Evolutionary conservation across 306 rosid species (phyloP).

Genomic region (Cucurbita pepo): DNA sequence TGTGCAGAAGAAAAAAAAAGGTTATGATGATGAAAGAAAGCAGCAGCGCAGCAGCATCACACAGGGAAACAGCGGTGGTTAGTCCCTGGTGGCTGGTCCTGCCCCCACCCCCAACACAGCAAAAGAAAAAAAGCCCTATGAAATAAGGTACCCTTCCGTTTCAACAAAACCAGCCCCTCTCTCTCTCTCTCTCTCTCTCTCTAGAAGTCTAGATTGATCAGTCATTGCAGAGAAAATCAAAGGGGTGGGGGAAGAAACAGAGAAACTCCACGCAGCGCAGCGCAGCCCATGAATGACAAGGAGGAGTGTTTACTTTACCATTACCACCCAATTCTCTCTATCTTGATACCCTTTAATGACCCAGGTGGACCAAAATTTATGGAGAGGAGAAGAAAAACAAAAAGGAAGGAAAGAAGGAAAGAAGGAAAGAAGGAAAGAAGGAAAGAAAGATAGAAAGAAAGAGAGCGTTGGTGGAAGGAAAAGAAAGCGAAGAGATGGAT

Average conservation of each 20-base stretch:
- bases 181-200: neutral
- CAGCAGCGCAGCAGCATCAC: neutral
- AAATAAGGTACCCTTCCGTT: neutral
- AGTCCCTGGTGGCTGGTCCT: neutral
- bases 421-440: constrained; percentile 11
- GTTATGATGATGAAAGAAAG: neutral
- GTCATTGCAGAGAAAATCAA: constrained; percentile 16
- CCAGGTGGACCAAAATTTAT: constrained; percentile 97
- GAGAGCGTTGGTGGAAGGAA: no score
- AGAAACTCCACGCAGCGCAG: constrained; percentile 35
- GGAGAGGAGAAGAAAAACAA: constrained; percentile 32
- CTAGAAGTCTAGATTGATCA: constrained; percentile 16
- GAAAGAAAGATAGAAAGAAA: constrained; percentile 11
- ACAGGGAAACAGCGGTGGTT: neutral
- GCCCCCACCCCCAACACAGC: neutral
- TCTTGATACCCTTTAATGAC: constrained; percentile 59
- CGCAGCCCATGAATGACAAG: constrained; percentile 11
- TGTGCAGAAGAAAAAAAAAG: neutral
- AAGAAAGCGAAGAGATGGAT: constrained; percentile 17
- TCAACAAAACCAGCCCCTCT: neutral
- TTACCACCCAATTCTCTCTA: neutral
- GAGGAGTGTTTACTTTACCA: no score
- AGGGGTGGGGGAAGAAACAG: constrained; percentile 50
- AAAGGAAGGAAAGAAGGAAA: constrained; percentile 30
- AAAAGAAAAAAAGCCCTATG: neutral